Percentiles rank a stretch among this genome's conserved stretches.
These are phyloP conservation scores for Chaetomiaceae sp. DNA, from an alignment of 2,329 filamentous ascomycete genomes.

Conservation along the genomic window DNA sequence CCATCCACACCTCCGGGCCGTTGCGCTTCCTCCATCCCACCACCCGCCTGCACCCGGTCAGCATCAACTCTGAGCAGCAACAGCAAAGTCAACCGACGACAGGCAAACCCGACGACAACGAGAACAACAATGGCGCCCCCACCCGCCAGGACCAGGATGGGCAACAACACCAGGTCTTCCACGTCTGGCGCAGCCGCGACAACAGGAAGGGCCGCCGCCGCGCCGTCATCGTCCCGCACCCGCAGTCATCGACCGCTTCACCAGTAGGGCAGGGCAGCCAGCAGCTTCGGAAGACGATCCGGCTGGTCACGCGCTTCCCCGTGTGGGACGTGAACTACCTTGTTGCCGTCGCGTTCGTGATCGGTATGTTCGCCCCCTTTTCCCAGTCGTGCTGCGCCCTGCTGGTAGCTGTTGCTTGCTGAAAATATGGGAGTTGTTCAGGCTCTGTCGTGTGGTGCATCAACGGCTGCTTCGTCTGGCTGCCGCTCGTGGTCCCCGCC, in stretches of 20 bases:
- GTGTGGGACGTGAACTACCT: conserved; percentile 41
- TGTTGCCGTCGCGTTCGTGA: too few relatives aligned
- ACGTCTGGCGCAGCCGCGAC: conserved; percentile 38
- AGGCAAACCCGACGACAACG: neutral
- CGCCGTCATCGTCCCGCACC: neutral
- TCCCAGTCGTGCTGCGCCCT: too few relatives aligned
- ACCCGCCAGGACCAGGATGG: neutral
- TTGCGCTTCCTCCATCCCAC: conserved; percentile 25
- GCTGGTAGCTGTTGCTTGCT: too few relatives aligned
- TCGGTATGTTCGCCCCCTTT: too few relatives aligned
- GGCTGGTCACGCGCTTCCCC: conserved; percentile 33
- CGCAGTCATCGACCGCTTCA: conserved; percentile 12
- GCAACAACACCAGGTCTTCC: conserved; percentile 21
- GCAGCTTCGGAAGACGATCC: conserved; percentile 25
- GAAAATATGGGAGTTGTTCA: too few relatives aligned
- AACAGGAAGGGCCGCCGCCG: conserved; percentile 38
- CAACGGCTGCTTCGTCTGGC: conserved; percentile 59
- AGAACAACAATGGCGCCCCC: neutral
- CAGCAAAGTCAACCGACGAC: neutral
- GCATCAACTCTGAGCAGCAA: neutral
- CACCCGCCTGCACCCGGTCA: conserved; percentile 14
- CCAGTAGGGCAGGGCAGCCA: too few relatives aligned
- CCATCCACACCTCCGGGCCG: conserved; percentile 17
- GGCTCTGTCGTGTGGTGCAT: conserved; percentile 48
- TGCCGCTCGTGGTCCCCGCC: conserved; percentile 49